Evolutionary conservation across 2,329 filamentous ascomycete genomes (phyloP), one percentile per base, ranked within the genome.

Genomic region (Beauveria bassiana): DNA sequence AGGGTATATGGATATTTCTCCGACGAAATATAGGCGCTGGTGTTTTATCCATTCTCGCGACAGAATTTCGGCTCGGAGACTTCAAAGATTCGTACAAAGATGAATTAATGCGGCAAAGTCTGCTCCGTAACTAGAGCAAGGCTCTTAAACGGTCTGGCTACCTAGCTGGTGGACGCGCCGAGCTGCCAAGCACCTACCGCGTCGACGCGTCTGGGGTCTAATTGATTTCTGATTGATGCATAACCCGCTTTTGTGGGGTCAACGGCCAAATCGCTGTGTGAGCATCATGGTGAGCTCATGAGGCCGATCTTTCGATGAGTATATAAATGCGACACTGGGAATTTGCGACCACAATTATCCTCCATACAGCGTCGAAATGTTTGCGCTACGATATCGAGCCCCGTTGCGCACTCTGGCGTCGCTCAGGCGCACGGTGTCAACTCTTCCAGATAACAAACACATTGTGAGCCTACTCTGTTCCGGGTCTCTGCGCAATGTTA

Each of bases 381-480:
- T 61, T 51, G 45, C 61, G 3, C 31, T 53, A 38, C 42, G 61
- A 40, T 26, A 20, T 45, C 52, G 56, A 34, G 51, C 43, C 14
- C 16, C 50, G 20, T 31, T 52, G 43, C 56, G 57, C 20, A 38
- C 26, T 16, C 28, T 53, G 20, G 26, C 43, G 43, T 49, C 54
- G 24, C 65, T 69, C 46, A 65, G 62, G 18, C 67, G 81, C 38
- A 62, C 68, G 18, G 64, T 84, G 4, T 79, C 79, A 42, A 81
- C 78, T 7, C 67, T 86, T 22, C 69, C 76, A 8, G 77, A 74
- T 46, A 86, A 86, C 63, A 74, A 78, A 6, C 72, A 79, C 63
- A 85, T 86, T 68, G 83, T 85, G 67, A 72, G 80, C 74, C 9
- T 58, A 47, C 12, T 16, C 6, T 45, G 22, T 22, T 20, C 10